Percentiles rank a stretch among this genome's conserved stretches.
phyloP scores from a whole-genome alignment of 2,329 filamentous ascomycete species.

The Rhinocladiella similis region DNA sequence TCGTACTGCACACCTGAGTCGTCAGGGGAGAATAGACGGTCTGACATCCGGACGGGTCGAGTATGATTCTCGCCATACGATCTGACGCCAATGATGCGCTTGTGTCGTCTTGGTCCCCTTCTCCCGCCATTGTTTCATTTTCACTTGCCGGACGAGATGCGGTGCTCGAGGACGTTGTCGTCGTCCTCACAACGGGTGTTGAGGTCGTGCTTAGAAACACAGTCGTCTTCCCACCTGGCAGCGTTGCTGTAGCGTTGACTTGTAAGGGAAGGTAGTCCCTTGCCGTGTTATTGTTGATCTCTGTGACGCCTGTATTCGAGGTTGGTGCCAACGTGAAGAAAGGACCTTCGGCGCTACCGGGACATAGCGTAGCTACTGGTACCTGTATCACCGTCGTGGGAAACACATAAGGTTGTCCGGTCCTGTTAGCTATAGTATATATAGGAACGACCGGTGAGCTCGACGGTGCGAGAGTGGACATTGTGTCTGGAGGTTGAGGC shows the following conservation, averaged over 20 bases:
- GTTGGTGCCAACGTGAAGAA: slow-evolving; percentile 1
- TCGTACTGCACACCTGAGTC: slow-evolving; percentile 22
- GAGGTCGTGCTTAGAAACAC: slow-evolving; percentile 18
- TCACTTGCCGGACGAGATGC: neutral
- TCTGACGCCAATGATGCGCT: neutral
- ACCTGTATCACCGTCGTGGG: slow-evolving; percentile 22
- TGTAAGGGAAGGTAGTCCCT: slow-evolving; percentile 3
- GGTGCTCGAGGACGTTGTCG: neutral
- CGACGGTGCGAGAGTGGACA: too few species aligned
- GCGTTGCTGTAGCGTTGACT: slow-evolving; percentile 23
- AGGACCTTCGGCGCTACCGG: slow-evolving; percentile 8
- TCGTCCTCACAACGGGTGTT: neutral
- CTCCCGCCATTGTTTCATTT: neutral
- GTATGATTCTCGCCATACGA: slow-evolving; percentile 15
- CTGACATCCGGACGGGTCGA: slow-evolving; percentile 26
- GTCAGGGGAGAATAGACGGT: slow-evolving; percentile 24
- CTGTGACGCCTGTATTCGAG: neutral
- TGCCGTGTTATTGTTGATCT: neutral
- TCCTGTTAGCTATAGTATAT: neutral
- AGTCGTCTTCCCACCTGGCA: slow-evolving; percentile 23
- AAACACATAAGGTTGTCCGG: slow-evolving; percentile 14
- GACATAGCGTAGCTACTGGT: slow-evolving; percentile 26
- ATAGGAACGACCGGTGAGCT: too few species aligned
- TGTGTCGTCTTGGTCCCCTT: neutral
- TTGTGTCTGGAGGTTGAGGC: too few species aligned